phyloP scores from a whole-genome alignment of 257 asterid genomes.

The Vinca minor region DNA sequence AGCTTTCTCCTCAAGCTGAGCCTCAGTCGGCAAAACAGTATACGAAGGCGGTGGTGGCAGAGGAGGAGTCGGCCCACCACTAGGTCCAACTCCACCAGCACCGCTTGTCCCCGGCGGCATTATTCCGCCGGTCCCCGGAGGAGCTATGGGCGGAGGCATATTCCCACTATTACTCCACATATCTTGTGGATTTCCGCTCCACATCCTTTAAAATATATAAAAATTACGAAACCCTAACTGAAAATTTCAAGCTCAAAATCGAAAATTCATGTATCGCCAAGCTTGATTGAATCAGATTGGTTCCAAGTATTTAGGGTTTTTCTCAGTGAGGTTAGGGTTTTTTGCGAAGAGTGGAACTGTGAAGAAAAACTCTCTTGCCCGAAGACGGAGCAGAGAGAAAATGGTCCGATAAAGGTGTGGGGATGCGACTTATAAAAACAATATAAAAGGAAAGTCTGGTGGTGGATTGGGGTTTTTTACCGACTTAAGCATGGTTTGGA shows the following conservation, averaged over 20 bases:
- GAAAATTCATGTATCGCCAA: not conserved
- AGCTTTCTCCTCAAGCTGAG: conserved; percentile 92
- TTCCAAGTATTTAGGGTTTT: too few species aligned
- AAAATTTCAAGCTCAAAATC: not conserved
- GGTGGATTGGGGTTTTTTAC: too few species aligned
- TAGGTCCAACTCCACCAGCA: conserved; percentile 34
- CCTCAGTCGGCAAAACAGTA: conserved; percentile 83
- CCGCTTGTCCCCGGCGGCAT: conserved; percentile 62
- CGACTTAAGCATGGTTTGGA: too few species aligned
- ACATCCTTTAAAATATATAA: conserved; percentile 16
- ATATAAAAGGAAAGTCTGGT: too few species aligned
- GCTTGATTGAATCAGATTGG: not conserved
- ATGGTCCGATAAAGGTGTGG: too few species aligned
- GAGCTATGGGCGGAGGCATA: conserved; percentile 14
- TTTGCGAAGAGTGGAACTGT: too few species aligned
- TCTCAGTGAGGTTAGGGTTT: too few species aligned
- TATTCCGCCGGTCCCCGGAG: too few species aligned
- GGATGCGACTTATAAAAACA: too few species aligned
- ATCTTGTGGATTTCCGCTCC: conserved; percentile 26
- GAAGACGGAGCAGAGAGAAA: too few species aligned
- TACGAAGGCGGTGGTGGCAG: conserved; percentile 69
- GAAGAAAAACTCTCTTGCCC: too few species aligned
- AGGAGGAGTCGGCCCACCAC: conserved; percentile 36
- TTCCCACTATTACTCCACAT: conserved; percentile 17
- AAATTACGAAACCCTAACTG: not conserved